phyloP scores from a whole-genome alignment of 139 green algal species.

The Chlorella ohadii region DNA sequence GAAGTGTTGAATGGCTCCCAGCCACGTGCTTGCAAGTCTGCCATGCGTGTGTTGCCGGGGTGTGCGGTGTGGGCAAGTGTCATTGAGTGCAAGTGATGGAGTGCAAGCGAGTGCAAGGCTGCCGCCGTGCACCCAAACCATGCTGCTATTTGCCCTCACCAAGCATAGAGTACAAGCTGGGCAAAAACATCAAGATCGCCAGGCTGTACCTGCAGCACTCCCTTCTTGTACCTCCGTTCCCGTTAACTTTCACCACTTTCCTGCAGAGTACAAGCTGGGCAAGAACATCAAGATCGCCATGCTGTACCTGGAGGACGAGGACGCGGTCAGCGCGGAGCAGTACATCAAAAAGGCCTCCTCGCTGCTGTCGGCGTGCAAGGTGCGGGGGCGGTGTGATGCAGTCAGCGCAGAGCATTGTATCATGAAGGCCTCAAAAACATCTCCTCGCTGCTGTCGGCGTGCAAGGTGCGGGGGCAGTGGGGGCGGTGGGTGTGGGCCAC shows the following conservation, averaged over 20 bases:
- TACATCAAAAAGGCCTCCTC: slow-evolving; percentile 94
- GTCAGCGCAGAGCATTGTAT: too few relatives aligned
- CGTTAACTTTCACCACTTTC: too few relatives aligned
- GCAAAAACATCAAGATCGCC: slow-evolving; percentile 93
- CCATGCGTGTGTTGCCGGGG: too few relatives aligned
- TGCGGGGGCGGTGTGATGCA: neutral
- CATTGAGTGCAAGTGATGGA: too few relatives aligned
- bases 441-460: slow-evolving; percentile 74
- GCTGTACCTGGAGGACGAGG: slow-evolving; percentile 95
- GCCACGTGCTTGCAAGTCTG: too few relatives aligned
- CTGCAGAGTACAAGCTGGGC: slow-evolving; percentile 81
- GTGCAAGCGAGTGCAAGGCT: too few relatives aligned
- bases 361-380: slow-evolving; percentile 78
- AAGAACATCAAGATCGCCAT: slow-evolving; percentile 96
- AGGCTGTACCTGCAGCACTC: slow-evolving; percentile 95
- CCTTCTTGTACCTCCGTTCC: too few relatives aligned
- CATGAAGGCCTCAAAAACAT: slow-evolving; percentile 98
- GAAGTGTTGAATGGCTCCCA: too few relatives aligned
- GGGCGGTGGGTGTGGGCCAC: too few relatives aligned
- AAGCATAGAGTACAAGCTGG: slow-evolving; percentile 90
- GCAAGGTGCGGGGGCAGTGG: slow-evolving; percentile 54
- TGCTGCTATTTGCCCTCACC: too few relatives aligned
- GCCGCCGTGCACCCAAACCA: too few relatives aligned
- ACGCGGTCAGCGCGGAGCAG: slow-evolving; percentile 89
- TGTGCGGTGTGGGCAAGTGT: too few relatives aligned